Evolutionary conservation across 805 yeast genomes (phyloP).

Genomic region (Kluyveromyces lactis): DNA sequence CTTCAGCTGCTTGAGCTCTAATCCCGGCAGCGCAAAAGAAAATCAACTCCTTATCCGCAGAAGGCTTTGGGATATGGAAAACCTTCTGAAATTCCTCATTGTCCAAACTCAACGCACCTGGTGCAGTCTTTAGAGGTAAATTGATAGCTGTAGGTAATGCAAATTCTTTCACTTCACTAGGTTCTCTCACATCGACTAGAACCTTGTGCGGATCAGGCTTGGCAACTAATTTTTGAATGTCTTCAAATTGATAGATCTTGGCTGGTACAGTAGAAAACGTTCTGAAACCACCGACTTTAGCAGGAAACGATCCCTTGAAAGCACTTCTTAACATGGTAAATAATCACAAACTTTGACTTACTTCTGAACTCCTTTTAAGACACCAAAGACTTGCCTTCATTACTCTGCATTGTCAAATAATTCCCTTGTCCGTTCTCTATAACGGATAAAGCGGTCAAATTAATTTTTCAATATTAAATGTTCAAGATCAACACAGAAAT

Average conservation of each 20-base stretch:
- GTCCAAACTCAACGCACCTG: slow-evolving; percentile 80
- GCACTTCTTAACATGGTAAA: slow-evolving; percentile 1
- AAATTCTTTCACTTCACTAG: slow-evolving; percentile 64
- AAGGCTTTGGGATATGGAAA: slow-evolving; percentile 79
- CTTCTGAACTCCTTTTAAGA: too few species aligned
- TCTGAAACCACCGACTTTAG: slow-evolving; percentile 6
- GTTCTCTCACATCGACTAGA: slow-evolving; percentile 88
- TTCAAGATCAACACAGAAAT: too few species aligned
- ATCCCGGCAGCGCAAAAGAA: slow-evolving; percentile 93
- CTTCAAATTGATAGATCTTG: slow-evolving; percentile 41
- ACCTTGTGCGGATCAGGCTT: slow-evolving; percentile 43
- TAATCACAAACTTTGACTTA: too few species aligned
- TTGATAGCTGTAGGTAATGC: slow-evolving; percentile 80
- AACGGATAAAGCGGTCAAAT: too few species aligned
- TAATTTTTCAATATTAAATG: too few species aligned
- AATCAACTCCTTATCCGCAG: slow-evolving; percentile 58
- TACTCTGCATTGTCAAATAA: too few species aligned
- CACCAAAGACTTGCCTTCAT: too few species aligned
- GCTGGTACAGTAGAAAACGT: slow-evolving; percentile 28
- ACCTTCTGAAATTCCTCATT: slow-evolving; percentile 72
- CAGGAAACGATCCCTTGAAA: too few species aligned
- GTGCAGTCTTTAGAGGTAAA: slow-evolving; percentile 82
- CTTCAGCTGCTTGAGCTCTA: slow-evolving; percentile 85
- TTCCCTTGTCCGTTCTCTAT: too few species aligned
- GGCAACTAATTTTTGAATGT: slow-evolving; percentile 38